Base-by-base conservation (phyloP, 352 stramenopile genomes). In the Vaucheria bursata region DNA sequence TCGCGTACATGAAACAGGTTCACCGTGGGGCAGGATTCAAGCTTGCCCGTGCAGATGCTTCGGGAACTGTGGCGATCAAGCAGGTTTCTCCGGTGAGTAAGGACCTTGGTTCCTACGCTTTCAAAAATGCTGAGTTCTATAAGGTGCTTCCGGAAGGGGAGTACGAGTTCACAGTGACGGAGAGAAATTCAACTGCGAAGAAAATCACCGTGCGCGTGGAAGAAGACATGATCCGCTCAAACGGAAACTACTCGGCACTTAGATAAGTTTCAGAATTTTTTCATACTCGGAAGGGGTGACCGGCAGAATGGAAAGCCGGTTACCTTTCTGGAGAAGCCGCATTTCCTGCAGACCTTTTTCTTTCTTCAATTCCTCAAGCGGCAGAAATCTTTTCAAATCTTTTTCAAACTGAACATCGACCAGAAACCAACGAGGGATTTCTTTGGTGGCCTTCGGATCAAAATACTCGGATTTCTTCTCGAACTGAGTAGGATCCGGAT, bases 401-500 rank as follows among this genome's bases (percentile, higher is more conserved):
- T 59, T 25, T 25, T 18, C 45, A 25, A 59, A 59, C 25, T 59
- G 18, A 18, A 59, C 45, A 18, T 59, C 45, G 12, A 59, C 45
- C 25, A 59, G 45, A 59, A 18, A 18, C 45, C 45, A 59, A 25
- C 45, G 45, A 18, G 45, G 45, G 45, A 18, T 25, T 59, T 59
- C 45, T 59, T 59, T 59, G 12, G 18, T 59, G 25, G 45, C 18
- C 25, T 18, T 25, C 25, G 45, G 45, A 59, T 75, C 71, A n/a
- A 25, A 75, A 33, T 75, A 75, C 49, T 75, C 36, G 38, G 71
- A 75, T 4, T 5, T 3, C 2, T 33, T 2, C 1, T 66, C 38
- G 3, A 75, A 5, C 3, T 67, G 49, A n/a, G 38, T 75, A 7
- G 59, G 50, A 18, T 75, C 71, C 3, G 71, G 71, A 25, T 75